These are phyloP conservation scores for Paramecium octaurelia DNA, from an alignment of 73 alveolate genomes.

Conservation along the genomic window DNA sequence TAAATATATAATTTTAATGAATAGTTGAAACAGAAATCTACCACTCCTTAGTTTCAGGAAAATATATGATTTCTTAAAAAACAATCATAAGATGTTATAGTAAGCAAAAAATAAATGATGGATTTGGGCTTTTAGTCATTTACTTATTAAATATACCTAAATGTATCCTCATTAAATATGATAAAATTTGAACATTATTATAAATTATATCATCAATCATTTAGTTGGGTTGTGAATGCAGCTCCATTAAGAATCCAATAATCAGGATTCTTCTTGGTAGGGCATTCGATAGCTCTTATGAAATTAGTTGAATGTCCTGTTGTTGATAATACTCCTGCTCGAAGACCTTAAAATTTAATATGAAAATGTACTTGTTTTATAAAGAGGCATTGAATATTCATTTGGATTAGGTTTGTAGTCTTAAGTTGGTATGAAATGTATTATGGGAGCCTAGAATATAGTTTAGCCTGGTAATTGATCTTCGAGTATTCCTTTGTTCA, in stretches of 20 bases:
- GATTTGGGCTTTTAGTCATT: too few relatives aligned
- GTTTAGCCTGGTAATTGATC: slow-evolving; percentile 90
- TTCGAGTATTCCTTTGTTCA: slow-evolving; percentile 68
- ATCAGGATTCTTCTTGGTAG: slow-evolving; percentile 86
- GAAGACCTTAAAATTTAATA: slow-evolving; percentile 28
- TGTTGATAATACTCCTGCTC: slow-evolving; percentile 96
- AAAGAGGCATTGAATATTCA: slow-evolving; percentile 94
- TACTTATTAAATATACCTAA: too few relatives aligned
- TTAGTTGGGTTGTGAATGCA: slow-evolving; percentile 75
- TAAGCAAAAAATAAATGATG: too few relatives aligned
- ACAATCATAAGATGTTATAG: too few relatives aligned
- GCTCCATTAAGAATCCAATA: slow-evolving; percentile 88
- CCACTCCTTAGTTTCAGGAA: too few relatives aligned
- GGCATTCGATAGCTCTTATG: slow-evolving; percentile 89
- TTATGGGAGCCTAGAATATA: slow-evolving; percentile 85
- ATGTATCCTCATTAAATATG: neutral
- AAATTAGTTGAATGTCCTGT: slow-evolving; percentile 98
- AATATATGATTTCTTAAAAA: too few relatives aligned
- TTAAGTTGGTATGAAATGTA: slow-evolving; percentile 89
- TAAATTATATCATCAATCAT: neutral
- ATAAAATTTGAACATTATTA: too few relatives aligned
- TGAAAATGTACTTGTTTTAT: slow-evolving; percentile 81
- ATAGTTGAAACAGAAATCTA: too few relatives aligned
- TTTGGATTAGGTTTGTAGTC: slow-evolving; percentile 90
- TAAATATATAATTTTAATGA: too few relatives aligned